Evolutionary conservation across 306 rosid genomes (phyloP).

Genomic region (Pterocarpus santalinus): DNA sequence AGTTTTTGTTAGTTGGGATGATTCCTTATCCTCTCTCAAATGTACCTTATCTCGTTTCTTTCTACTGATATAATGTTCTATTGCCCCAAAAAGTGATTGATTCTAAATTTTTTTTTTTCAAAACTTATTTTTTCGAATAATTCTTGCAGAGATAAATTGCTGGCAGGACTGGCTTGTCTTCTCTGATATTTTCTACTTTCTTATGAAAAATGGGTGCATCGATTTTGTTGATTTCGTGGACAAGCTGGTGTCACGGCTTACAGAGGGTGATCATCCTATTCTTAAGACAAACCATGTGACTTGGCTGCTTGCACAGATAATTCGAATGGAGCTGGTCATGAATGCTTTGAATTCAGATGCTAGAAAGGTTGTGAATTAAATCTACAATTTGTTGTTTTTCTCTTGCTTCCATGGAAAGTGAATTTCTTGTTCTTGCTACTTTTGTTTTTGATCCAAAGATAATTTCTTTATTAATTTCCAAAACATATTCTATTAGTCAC

Average conservation of each 20-base stretch:
- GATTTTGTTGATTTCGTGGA: constrained; percentile 97
- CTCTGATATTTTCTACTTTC: constrained; percentile 89
- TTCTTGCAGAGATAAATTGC: constrained; percentile 94
- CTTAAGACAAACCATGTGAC: constrained; percentile 96
- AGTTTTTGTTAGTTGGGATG: constrained; percentile 15
- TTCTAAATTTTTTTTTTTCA: constrained; percentile 28
- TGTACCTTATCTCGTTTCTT: constrained; percentile 19
- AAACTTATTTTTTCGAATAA: constrained; percentile 44
- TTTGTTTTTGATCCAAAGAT: constrained; percentile 25
- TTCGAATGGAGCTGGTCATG: constrained; percentile 92
- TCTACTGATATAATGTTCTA: constrained; percentile 23
- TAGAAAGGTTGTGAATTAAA: constrained; percentile 82
- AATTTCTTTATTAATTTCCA: constrained; percentile 28
- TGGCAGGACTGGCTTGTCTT: constrained; percentile 99
- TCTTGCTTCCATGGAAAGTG: constrained; percentile 13
- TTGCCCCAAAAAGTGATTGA: constrained; percentile 18
- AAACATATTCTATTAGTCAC: constrained; percentile 29
- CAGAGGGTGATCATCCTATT: constrained; percentile 82
- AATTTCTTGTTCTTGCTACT: constrained; percentile 42
- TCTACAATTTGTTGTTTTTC: constrained; percentile 15
- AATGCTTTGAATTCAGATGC: constrained; percentile 88
- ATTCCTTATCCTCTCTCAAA: constrained; percentile 30
- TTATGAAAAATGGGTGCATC: constrained; percentile 92
- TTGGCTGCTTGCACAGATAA: constrained; percentile 91
- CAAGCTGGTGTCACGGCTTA: constrained; percentile 84